Evolutionary conservation across 352 stramenopile genomes (phyloP), one percentile per base, ranked within the genome.

Genomic region (Pythium aphanidermatum): DNA sequence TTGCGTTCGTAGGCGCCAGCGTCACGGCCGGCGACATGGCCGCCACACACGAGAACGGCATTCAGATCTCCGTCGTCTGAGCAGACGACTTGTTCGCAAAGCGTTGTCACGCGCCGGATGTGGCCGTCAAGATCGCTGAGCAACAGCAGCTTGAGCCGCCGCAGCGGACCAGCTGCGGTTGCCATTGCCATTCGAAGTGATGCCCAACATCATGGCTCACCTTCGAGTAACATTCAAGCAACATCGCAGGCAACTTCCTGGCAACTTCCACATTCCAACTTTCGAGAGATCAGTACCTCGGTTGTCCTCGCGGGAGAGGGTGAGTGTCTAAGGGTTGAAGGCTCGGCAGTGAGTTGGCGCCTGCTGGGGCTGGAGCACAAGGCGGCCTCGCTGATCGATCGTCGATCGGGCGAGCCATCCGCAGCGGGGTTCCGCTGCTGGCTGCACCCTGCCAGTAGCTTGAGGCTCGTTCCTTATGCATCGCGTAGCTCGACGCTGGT

Each of bases 51-150:
- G 27, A 93, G 70, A 45, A 93, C 66, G n/a, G 73, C 82, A 29
- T 86, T 72, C 17, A 91, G 64, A 37, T 87, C 64, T 29, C 65
- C 63, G 42, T 86, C 69, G 11, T 68, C 46, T 0, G 73, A 90
- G 70, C 75, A 73, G 37, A 87, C 73, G 20, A 89, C 44, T 31
- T 73, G 59, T 54, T 93, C 81, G 38, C 81, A 91, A 17, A 93
- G 66, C 46, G 71, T 65, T 37, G 86, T 91, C n/a, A 89, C 76
- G 42, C 66, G 76, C 39, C 56, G 41, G 47, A 77, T 83, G 30
- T 80, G 65, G 0, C 74, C 76, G 30, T 75, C 65, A 14, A 89
- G 56, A 41, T 90, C 73, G 58, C 74, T 86, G 28, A 91, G 52
- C 46, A 89, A 42, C 42, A 93, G 65, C 57, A 93, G 57, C 60